A percentile compares a stretch with the other conserved stretches of the same genome.
Evolutionary conservation across 768 basidiomycete species (phyloP).

Genomic region (Pleurotus pulmonarius): DNA sequence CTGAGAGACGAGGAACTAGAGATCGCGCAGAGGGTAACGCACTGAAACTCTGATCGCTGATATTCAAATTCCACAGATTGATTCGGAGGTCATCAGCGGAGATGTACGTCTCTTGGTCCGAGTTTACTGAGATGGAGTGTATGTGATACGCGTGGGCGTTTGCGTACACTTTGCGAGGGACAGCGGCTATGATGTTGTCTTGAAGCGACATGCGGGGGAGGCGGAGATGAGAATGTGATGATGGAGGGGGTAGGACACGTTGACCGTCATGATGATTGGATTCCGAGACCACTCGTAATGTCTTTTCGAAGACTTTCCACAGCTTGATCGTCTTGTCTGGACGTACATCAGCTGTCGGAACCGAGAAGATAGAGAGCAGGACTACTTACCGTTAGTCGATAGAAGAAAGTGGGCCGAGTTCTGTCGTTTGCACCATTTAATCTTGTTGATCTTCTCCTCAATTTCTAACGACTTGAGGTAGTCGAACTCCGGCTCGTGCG

Average conservation of each 20-base stretch:
- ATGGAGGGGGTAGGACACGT: slow-evolving; percentile 63
- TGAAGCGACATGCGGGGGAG: slow-evolving; percentile 91
- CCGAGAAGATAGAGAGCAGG: slow-evolving; percentile 1
- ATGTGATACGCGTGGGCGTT: slow-evolving; percentile 99
- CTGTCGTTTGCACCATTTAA: slow-evolving; percentile 99
- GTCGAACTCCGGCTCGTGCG: slow-evolving; percentile 99
- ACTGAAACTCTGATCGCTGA: slow-evolving; percentile 99
- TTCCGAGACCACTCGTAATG: slow-evolving; percentile 91
- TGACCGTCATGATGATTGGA: slow-evolving; percentile 89
- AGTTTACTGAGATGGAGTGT: slow-evolving; percentile 99
- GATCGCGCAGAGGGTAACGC: slow-evolving; percentile 28
- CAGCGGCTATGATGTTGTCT: slow-evolving; percentile 98
- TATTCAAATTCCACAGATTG: slow-evolving; percentile 98
- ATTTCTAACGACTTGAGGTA: slow-evolving; percentile 99
- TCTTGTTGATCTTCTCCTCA: slow-evolving; percentile 99
- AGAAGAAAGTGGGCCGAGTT: slow-evolving; percentile 96
- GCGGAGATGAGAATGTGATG: slow-evolving; percentile 56
- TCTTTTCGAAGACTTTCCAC: slow-evolving; percentile 99
- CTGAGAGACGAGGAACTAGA: background rate
- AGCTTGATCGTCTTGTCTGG: slow-evolving; percentile 99
- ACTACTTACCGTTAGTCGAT: slow-evolving; percentile 85
- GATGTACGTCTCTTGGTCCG: slow-evolving; percentile 98
- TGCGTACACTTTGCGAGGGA: slow-evolving; percentile 97
- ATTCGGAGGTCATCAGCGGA: slow-evolving; percentile 97
- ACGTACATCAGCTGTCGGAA: background rate